Evolutionary conservation across 2,329 filamentous ascomycete species (phyloP).

Genomic region (Colletotrichum tropicale): DNA sequence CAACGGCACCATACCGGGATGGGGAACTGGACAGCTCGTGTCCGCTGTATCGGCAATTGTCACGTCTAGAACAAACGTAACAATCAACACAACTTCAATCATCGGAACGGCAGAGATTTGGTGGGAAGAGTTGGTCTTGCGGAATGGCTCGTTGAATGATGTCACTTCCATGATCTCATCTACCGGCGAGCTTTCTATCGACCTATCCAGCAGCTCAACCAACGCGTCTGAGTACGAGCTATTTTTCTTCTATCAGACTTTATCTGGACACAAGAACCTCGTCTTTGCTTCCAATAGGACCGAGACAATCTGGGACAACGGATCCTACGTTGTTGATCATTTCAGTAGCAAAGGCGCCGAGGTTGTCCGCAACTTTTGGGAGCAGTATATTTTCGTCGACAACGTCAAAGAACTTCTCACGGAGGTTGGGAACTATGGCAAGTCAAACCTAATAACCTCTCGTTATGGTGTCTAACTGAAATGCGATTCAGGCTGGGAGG

Average conservation of each 20-base stretch:
- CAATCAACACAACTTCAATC: neutral
- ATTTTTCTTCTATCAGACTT: neutral
- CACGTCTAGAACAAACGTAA: neutral
- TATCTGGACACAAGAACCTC: neutral
- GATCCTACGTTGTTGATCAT: conserved; percentile 32
- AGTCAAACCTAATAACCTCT: neutral
- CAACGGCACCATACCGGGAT: conserved; percentile 38
- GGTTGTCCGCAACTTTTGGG: conserved; percentile 38
- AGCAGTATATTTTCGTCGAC: conserved; percentile 38
- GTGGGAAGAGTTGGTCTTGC: neutral
- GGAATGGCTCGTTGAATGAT: neutral
- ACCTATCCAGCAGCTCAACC: neutral
- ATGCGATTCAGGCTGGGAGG: conserved; percentile 29
- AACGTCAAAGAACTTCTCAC: conserved; percentile 31
- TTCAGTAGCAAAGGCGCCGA: conserved; percentile 40
- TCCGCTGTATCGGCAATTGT: neutral
- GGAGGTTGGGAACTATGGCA: conserved; percentile 35
- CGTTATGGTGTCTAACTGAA: neutral
- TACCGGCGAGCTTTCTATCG: neutral
- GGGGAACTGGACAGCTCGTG: conserved; percentile 21
- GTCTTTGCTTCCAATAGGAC: neutral
- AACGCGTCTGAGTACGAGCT: neutral
- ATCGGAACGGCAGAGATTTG: neutral
- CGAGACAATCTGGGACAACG: conserved; percentile 20
- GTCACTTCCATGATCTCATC: neutral